Base-by-base conservation (phyloP, 176 grass and related monocot genomes). In the Triticum timopheevii region DNA sequence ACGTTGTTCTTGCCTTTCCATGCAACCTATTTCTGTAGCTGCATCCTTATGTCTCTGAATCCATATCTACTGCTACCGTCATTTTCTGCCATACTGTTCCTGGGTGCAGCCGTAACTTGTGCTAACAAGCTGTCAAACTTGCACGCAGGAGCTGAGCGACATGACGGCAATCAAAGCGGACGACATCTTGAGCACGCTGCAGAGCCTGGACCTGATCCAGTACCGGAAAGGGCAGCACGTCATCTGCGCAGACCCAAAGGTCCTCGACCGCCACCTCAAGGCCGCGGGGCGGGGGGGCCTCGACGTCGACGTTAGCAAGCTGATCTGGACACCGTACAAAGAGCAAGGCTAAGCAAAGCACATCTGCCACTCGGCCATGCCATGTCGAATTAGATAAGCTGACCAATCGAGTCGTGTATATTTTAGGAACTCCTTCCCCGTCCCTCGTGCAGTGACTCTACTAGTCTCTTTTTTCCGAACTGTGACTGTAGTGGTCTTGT, bases 301-400 rank as follows among this genome's bases (percentile, higher is more conserved):
- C 0, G 92, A 99, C 10, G 94, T 99, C 3, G 97, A 99, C 65
- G 94, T 97, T 65, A 81, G 89, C 91, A 99, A 97, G 89, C 94
- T 99, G 61, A 99, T 97, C 79, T 99, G 97, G 97, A 97, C 97
- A 20, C 97, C 97, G 66, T 97, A 99, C 84, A 99, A 97, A 85
- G 94, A 97, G 54, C 97, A 97, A 95, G 90, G 92, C 81, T 94
- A 90, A 89, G 56, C 56, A 9, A 38, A 76, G 13, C 34, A 2
- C 36, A 42, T 71, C 49, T 40, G 50, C 16, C 50, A 52, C 16
- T 4, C 15, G 49, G 49, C 25, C 22, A 10, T 61, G 69, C 30
- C 20, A 74, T 77, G 83, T 67, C 0, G 34, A 59, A 78, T 82
- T 91, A 82, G 82, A 85, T 28, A 24, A 69, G 7, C 86, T 91